Evolutionary conservation across 2,329 filamentous ascomycete species (phyloP).

Genomic region (Calonectria hawksworthii): DNA sequence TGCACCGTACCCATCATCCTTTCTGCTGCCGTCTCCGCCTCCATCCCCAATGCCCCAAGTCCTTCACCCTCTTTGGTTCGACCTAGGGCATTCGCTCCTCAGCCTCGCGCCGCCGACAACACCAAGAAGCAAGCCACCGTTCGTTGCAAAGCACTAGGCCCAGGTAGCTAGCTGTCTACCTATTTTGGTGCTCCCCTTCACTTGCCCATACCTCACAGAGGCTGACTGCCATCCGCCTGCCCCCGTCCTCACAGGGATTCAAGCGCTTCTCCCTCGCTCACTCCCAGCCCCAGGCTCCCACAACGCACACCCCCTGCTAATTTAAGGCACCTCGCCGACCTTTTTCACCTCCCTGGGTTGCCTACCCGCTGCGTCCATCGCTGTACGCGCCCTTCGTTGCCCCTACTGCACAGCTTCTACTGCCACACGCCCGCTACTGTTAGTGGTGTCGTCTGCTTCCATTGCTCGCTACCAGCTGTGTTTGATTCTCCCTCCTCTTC

Average conservation of each 20-base stretch:
- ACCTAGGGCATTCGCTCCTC: constrained; percentile 3
- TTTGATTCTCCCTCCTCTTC: constrained; percentile 8
- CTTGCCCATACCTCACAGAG: constrained; percentile 1
- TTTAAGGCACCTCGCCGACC: constrained; percentile 12
- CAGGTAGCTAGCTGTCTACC: constrained; percentile 6
- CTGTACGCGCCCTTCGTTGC: constrained; percentile 2
- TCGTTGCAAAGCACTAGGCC: not conserved
- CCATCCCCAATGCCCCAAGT: not conserved
- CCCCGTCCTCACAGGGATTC: constrained; percentile 1
- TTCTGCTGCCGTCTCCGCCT: not conserved
- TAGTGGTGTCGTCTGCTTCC: constrained; percentile 16
- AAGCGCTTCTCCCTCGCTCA: constrained; percentile 9
- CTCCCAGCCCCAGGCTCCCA: constrained; percentile 9
- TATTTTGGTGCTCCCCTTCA: not conserved
- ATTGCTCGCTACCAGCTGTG: not conserved
- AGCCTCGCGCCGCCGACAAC: constrained; percentile 1
- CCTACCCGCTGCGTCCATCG: not conserved
- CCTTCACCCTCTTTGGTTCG: not conserved
- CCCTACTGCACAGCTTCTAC: constrained; percentile 1
- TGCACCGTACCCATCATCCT: not conserved
- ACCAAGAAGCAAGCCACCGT: not conserved
- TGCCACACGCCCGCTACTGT: constrained; percentile 11
- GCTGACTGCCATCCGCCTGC: not conserved
- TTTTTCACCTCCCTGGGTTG: not conserved
- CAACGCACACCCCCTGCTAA: constrained; percentile 17